Base-by-base conservation (phyloP, 306 rosid species). In the Cicer arietinum region DNA sequence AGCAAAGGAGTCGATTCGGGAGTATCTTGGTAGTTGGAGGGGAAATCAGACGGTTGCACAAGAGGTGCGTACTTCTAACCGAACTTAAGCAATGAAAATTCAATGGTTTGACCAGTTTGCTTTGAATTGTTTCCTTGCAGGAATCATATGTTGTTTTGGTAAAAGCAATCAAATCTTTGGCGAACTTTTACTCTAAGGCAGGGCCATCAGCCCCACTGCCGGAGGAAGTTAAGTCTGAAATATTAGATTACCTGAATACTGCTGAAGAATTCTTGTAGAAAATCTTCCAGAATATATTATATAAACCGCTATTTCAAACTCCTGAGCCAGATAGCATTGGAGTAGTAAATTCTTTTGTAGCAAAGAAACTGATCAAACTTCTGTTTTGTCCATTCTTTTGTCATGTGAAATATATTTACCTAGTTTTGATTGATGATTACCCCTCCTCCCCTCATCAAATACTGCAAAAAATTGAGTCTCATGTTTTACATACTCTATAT, bases 191-290 rank as follows among this genome's bases (percentile, higher is more conserved):
- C 84, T 89, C 96, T 8, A 94, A 42, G 80, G 93, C 97, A 42
- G 95, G 99, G 51, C 99, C 99, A 47, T 91, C 96, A 17, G 96
- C 96, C 7, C 82, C 90, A 1, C 54, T 94, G 80, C 85, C 93
- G 7, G 87, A 80, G 76, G 84, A 80, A 71, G 89, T 92, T 11
- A 92, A 90, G 85, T 87, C 92, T 51, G 85, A 94, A 66, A 88
- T 92, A 86, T 75, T 94, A 68, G 74, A 81, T 37, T 91, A 92
- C 75, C 75, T 94, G 73, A 82, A 73, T 66, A 83, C 63, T 39
- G 96, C 93, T 78, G 97, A 90, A 69, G 88, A 87, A 62, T 86
- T 25, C 76, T 80, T 92, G 81, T 89, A 86, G 77, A 46, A 63
- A 18, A 22, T 62, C 69, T 25, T 75, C 16, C 69, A 0, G 2